Percentiles rank a stretch among this genome's conserved stretches.
Evolutionary conservation across 2,329 filamentous ascomycete genomes (phyloP).

Genomic region (Davidsoniella virescens): DNA sequence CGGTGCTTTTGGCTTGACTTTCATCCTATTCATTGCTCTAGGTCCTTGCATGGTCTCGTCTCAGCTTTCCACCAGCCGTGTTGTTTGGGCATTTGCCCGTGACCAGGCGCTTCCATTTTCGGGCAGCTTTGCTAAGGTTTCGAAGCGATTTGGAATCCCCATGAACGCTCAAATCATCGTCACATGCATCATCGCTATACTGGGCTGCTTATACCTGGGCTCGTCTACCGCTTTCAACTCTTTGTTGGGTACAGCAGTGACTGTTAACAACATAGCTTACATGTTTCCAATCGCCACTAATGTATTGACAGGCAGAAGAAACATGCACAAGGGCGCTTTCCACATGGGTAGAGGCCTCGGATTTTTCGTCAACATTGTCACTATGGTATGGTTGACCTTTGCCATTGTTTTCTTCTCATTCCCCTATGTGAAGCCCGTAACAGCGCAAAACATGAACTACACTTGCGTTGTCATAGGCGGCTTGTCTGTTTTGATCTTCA

Average conservation of each 20-base stretch:
- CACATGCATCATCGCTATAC: slow-evolving; percentile 21
- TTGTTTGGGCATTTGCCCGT: slow-evolving; percentile 28
- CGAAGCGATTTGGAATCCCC: slow-evolving; percentile 22
- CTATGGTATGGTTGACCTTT: slow-evolving; percentile 24
- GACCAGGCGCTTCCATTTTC: slow-evolving; percentile 27
- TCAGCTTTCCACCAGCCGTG: slow-evolving; percentile 21
- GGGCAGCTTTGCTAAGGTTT: slow-evolving; percentile 22
- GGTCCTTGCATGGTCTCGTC: slow-evolving; percentile 25
- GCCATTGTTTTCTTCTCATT: slow-evolving; percentile 30
- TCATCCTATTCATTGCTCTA: slow-evolving; percentile 28
- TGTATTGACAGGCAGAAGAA: slow-evolving; percentile 23
- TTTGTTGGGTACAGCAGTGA: slow-evolving; percentile 23
- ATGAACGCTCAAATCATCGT: slow-evolving; percentile 23
- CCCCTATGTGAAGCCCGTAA: slow-evolving; percentile 25
- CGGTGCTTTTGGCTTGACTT: slow-evolving; percentile 25
- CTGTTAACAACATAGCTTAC: slow-evolving; percentile 30
- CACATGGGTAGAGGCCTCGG: slow-evolving; percentile 21
- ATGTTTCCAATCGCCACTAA: slow-evolving; percentile 30
- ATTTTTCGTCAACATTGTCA: slow-evolving; percentile 22
- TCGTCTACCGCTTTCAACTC: slow-evolving; percentile 29
- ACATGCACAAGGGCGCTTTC: slow-evolving; percentile 26
- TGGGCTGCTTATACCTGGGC: slow-evolving; percentile 28
- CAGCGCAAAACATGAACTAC: slow-evolving; percentile 25
- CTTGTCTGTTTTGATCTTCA: slow-evolving; percentile 21
- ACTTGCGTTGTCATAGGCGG: slow-evolving; percentile 30